Percentiles rank a stretch among this genome's conserved stretches.
Evolutionary conservation across 768 basidiomycete genomes (phyloP).

Genomic region (Leccinum variicolor): DNA sequence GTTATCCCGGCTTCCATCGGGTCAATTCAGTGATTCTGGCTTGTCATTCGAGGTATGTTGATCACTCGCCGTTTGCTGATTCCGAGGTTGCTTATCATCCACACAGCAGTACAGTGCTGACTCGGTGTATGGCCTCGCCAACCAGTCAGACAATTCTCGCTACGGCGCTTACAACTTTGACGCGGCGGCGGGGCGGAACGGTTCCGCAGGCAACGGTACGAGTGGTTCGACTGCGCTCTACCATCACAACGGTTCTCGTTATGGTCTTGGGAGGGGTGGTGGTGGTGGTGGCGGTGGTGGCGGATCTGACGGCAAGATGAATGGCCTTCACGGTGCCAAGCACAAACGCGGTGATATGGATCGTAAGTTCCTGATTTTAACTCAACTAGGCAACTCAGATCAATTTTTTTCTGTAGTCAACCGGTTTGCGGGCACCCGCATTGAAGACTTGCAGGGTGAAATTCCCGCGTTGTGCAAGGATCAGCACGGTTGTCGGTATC

Average conservation of each 20-base stretch:
- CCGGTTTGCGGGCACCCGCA: slow-evolving; percentile 91
- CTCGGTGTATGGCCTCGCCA: slow-evolving; percentile 44
- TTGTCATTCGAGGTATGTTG: slow-evolving; percentile 54
- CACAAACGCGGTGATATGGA: slow-evolving; percentile 94
- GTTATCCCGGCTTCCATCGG: slow-evolving; percentile 60
- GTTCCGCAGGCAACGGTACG: slow-evolving; percentile 32
- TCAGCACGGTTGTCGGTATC: slow-evolving; percentile 96
- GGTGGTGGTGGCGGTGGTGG: slow-evolving; percentile 43
- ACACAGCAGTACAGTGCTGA: slow-evolving; percentile 57
- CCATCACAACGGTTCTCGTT: slow-evolving; percentile 74
- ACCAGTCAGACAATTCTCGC: slow-evolving; percentile 47
- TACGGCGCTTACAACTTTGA: slow-evolving; percentile 63
- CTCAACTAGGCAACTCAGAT: neutral
- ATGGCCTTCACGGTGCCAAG: slow-evolving; percentile 87
- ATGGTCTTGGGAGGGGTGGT: slow-evolving; percentile 60
- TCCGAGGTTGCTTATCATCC: slow-evolving; percentile 8
- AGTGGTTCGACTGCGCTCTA: slow-evolving; percentile 75
- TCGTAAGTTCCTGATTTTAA: slow-evolving; percentile 56
- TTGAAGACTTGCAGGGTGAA: slow-evolving; percentile 95
- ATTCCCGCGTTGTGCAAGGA: slow-evolving; percentile 95
- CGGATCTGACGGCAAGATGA: slow-evolving; percentile 76
- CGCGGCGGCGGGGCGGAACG: slow-evolving; percentile 37
- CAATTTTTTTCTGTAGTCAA: slow-evolving; percentile 57
- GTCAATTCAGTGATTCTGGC: slow-evolving; percentile 54
- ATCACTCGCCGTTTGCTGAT: slow-evolving; percentile 4